Percentiles rank a stretch among this genome's conserved stretches.
Evolutionary conservation across 164 flowering plant species (phyloP).

Genomic region (Macadamia tetraphylla): DNA sequence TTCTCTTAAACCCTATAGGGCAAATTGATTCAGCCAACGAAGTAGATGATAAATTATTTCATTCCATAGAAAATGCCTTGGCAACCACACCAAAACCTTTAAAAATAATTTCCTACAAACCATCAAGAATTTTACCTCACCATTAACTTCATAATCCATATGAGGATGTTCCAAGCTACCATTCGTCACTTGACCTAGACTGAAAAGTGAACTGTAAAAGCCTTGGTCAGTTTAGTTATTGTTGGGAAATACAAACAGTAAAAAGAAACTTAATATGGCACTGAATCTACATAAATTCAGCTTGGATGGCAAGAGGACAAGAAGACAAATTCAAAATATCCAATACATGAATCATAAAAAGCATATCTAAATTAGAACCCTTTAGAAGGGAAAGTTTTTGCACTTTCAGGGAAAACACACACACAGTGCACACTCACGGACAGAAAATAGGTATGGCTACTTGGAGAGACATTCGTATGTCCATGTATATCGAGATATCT

Average conservation of each 20-base stretch:
- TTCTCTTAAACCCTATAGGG: conserved; percentile 79
- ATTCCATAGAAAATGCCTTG: not conserved
- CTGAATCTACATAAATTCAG: too few species aligned
- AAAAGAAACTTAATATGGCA: too few species aligned
- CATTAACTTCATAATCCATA: conserved; percentile 66
- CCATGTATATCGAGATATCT: too few species aligned
- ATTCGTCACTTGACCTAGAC: conserved; percentile 40
- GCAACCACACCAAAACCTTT: not conserved
- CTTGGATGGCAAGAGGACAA: too few species aligned
- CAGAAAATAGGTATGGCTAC: too few species aligned
- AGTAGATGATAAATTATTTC: not conserved
- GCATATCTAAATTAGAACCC: too few species aligned
- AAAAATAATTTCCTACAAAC: not conserved
- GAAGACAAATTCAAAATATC: too few species aligned
- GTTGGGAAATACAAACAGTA: not conserved
- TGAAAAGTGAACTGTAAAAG: conserved; percentile 39
- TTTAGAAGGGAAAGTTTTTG: too few species aligned
- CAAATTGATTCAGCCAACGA: conserved; percentile 3
- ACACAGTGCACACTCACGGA: too few species aligned
- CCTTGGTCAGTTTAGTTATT: conserved; percentile 2
- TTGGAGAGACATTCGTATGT: too few species aligned
- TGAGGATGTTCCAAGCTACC: conserved; percentile 28
- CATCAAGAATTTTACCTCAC: conserved; percentile 60
- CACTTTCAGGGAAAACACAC: too few species aligned
- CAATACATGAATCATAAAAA: too few species aligned